Evolutionary conservation across 352 stramenopile genomes (phyloP).

Genomic region (Phytophthora fragariae): DNA sequence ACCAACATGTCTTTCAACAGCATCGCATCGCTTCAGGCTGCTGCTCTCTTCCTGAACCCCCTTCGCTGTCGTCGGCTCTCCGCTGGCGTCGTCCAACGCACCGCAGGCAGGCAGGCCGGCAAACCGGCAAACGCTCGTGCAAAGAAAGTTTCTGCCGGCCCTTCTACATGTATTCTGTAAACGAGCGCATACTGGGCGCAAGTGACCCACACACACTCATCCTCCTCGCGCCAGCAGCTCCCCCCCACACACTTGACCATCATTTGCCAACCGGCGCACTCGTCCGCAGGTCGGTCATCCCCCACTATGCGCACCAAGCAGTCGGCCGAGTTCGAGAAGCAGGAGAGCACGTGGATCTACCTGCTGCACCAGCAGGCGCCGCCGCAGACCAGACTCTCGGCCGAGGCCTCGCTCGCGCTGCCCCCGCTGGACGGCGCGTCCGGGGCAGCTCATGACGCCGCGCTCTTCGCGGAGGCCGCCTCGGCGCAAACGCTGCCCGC

Average conservation of each 20-base stretch:
- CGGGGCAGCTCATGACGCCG: conserved; percentile 3
- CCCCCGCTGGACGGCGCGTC: conserved; percentile 12
- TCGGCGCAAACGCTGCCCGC: conserved; percentile 6
- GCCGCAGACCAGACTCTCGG: conserved; percentile 39
- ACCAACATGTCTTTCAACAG: no score
- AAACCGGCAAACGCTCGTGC: conserved; percentile 2
- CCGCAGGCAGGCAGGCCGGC: conserved; percentile 11
- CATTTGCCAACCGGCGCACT: conserved; percentile 37
- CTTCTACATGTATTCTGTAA: conserved; percentile 24
- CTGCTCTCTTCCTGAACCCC: not conserved
- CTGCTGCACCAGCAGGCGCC: conserved; percentile 60
- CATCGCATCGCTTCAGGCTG: not conserved
- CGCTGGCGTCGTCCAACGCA: not conserved
- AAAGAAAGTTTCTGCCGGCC: conserved; percentile 29
- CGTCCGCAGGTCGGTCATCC: conserved; percentile 9
- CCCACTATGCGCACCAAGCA: conserved; percentile 55
- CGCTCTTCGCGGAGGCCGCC: conserved; percentile 22
- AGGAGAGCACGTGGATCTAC: conserved; percentile 66
- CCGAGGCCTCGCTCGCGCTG: conserved; percentile 26
- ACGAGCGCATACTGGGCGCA: conserved; percentile 33
- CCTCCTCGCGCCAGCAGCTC: conserved; percentile 8
- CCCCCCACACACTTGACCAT: conserved; percentile 10
- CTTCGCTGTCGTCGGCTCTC: not conserved
- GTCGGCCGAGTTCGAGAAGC: conserved; percentile 52
- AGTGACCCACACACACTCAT: conserved; percentile 35